Evolutionary conservation across 2,329 filamentous ascomycete species (phyloP), one percentile per base, ranked within the genome.

Genomic region (Microdochium trichocladiopsis): DNA sequence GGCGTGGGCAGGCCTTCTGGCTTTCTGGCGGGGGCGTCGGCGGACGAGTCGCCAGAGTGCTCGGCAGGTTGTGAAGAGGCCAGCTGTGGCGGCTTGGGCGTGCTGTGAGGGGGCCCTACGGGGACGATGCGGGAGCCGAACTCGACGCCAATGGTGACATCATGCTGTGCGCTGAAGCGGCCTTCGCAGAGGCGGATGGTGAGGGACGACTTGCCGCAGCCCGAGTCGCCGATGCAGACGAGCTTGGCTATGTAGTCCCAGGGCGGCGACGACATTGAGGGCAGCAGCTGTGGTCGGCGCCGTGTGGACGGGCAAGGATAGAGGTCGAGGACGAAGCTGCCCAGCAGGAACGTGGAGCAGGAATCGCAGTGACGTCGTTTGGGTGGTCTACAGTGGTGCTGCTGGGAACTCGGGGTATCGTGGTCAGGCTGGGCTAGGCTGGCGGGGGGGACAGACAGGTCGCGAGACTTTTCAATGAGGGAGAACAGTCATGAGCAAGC

Each of bases 181-280:
- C 92, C 92, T 79, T 96, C 93, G 75, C 93, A 96, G 57, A 97
- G 88, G 57, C 93, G 90, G 68, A 96, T 92, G 52, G 92, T 96
- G 61, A 96, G 83, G 71, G 90, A 83, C 56, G 90, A 95, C 78
- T 99, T 99, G 65, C 94, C 94, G 67, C 90, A 95, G 67, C 92
- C 94, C 47, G 88, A 94, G 75, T 97, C 94, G 69, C 94, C 94
- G 65, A 99, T 91, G 75, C 90, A 95, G 66, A 97, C 93, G 63
- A 99, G 89, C 74, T 99, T 99, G 70, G 93, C 92, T 68, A 97
- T 99, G 77, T 95, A 97, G 76, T 97, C 91, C 93, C 93, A 97
- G 71, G 90, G 87, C 64, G 85, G 80, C 57, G 77, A 69, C 65
- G 79, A 78, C 80, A 84, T 84, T 67, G 61, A 58, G 51, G 55